These are phyloP conservation scores for Paecilomyces fulvus DNA, from an alignment of 2,329 filamentous ascomycete species.

Conservation along the genomic window DNA sequence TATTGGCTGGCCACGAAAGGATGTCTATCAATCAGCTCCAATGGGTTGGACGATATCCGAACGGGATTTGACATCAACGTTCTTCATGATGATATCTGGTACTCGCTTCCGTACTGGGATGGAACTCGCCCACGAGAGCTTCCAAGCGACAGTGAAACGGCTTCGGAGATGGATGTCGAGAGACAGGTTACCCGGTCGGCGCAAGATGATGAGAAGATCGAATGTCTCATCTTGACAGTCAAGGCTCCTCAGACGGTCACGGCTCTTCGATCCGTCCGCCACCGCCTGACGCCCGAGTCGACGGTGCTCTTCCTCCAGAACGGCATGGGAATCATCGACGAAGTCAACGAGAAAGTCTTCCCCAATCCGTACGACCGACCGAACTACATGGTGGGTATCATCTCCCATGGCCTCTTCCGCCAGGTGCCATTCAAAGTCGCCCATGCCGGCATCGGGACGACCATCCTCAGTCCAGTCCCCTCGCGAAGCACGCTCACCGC, in stretches of 20 bases:
- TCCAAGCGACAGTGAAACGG: conserved; percentile 3
- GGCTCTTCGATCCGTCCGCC: conserved; percentile 57
- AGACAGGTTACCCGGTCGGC: conserved; percentile 6
- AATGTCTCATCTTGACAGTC: conserved; percentile 68
- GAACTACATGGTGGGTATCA: conserved; percentile 64
- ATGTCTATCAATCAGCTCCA: conserved; percentile 27
- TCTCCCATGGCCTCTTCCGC: conserved; percentile 50
- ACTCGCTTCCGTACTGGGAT: conserved; percentile 18
- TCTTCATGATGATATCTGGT: conserved; percentile 24
- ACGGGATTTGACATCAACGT: conserved; percentile 38
- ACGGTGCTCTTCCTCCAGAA: conserved; percentile 72
- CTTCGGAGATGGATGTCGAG: conserved; percentile 5
- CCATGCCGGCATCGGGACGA: conserved; percentile 52
- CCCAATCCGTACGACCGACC: conserved; percentile 57
- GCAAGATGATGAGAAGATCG: conserved; percentile 46
- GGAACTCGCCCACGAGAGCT: conserved; percentile 6
- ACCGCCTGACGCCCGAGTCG: conserved; percentile 58
- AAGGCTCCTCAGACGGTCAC: conserved; percentile 63
- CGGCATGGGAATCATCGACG: conserved; percentile 75
- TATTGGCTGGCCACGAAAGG: conserved; percentile 23
- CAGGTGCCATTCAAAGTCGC: conserved; percentile 44
- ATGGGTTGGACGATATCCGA: conserved; percentile 34
- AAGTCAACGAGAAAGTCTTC: conserved; percentile 64
- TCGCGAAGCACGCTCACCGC: conserved; percentile 9
- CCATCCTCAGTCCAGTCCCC: conserved; percentile 46